These are phyloP conservation scores for Clathrospora elynae DNA, from an alignment of 2,329 filamentous ascomycete species.

Conservation along the genomic window DNA sequence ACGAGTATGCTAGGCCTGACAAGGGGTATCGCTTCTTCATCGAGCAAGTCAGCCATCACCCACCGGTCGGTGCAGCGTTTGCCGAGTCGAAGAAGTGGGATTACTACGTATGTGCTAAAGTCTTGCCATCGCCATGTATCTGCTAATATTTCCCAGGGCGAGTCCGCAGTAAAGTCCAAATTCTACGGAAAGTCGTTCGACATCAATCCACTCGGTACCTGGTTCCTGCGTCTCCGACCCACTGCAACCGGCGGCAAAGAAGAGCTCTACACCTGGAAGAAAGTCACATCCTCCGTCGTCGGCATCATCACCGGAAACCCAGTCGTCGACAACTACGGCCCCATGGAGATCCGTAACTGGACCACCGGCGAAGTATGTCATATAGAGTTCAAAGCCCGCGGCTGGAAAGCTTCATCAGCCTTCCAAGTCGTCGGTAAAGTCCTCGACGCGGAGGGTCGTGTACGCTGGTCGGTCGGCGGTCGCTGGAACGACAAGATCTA, in stretches of 20 bases:
- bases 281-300: slow-evolving; percentile 95
- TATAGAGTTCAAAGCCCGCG: slow-evolving; percentile 91
- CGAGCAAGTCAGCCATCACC: slow-evolving; percentile 97
- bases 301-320: slow-evolving; percentile 98
- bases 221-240: slow-evolving; percentile 88
- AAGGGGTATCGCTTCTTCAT: slow-evolving; percentile 99
- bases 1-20: slow-evolving; percentile 93
- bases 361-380: slow-evolving; percentile 89
- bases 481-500: slow-evolving; percentile 98
- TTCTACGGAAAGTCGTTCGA: slow-evolving; percentile 98
- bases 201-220: slow-evolving; percentile 93
- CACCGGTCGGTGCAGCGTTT: slow-evolving; percentile 89
- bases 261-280: slow-evolving; percentile 98
- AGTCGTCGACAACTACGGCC: slow-evolving; percentile 95
- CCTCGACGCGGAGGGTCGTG: slow-evolving; percentile 75
- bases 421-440: slow-evolving; percentile 89
- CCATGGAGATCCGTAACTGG: slow-evolving; percentile 98
- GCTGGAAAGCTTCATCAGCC: slow-evolving; percentile 92
- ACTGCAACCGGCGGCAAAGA: slow-evolving; percentile 67
- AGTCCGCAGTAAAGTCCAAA: slow-evolving; percentile 92
- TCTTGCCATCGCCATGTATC: neutral
- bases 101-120: slow-evolving; percentile 67
- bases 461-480: slow-evolving; percentile 87
- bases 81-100: slow-evolving; percentile 94
- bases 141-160: slow-evolving; percentile 63